Evolutionary conservation across 1,139 yeast genomes (phyloP).

Genomic region (Geotrichum reessii): DNA sequence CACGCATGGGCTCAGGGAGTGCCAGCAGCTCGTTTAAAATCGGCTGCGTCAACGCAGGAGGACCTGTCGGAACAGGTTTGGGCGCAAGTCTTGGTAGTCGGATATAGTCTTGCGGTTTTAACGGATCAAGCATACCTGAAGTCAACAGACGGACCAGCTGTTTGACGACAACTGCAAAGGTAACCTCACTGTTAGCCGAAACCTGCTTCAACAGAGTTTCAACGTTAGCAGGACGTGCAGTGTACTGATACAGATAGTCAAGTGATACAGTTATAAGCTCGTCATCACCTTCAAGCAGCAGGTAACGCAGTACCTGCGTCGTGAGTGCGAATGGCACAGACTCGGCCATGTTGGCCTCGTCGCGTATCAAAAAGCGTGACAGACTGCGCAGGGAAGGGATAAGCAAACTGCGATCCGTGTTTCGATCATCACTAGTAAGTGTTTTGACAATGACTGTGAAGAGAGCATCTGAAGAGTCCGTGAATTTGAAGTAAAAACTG

Average conservation of each 20-base stretch:
- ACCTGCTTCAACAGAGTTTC: slow-evolving; percentile 30
- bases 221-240: slow-evolving; percentile 45
- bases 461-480: slow-evolving; percentile 44
- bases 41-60: slow-evolving; percentile 61
- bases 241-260: slow-evolving; percentile 63
- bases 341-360: slow-evolving; percentile 38
- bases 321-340: slow-evolving; percentile 24
- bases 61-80: slow-evolving; percentile 46
- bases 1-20: slow-evolving; percentile 82
- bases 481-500: slow-evolving; percentile 76
- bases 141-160: slow-evolving; percentile 55
- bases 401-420: slow-evolving; percentile 37
- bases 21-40: slow-evolving; percentile 56
- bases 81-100: slow-evolving; percentile 38
- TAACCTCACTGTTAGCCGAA: slow-evolving; percentile 46
- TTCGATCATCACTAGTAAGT: slow-evolving; percentile 17
- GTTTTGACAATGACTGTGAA: slow-evolving; percentile 27
- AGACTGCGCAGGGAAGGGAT: slow-evolving; percentile 39
- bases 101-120: slow-evolving; percentile 33
- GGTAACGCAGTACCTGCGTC: slow-evolving; percentile 42
- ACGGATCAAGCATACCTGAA: slow-evolving; percentile 38
- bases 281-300: slow-evolving; percentile 44
- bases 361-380: slow-evolving; percentile 39
- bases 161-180: slow-evolving; percentile 26
- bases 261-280: slow-evolving; percentile 59